Conservation (phyloP, 495 filamentous ascomycete genomes). For the Neurospora sp. region DNA sequence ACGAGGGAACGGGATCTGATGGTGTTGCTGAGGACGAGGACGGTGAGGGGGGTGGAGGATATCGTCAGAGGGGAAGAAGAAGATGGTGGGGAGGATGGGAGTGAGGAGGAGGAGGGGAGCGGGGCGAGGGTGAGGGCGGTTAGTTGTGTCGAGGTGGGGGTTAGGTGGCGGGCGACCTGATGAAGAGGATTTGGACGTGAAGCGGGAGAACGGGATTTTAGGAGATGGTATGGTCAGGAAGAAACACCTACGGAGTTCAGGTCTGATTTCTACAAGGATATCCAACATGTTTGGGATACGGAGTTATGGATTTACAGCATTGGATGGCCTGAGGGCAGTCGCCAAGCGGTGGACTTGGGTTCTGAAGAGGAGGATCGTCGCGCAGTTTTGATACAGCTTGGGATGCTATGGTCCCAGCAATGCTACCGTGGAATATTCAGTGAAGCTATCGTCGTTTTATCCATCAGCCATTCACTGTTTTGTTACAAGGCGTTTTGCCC, state of each 20-base stretch:
- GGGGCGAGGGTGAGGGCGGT: slow-evolving; percentile 52
- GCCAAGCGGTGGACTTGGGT: not conserved
- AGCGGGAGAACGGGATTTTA: not conserved
- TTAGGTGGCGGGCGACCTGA: slow-evolving; percentile 8
- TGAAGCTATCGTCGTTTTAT: not conserved
- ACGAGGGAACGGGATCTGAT: slow-evolving; percentile 45
- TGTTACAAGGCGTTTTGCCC: not conserved
- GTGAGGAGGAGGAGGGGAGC: slow-evolving; percentile 36
- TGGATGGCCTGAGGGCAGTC: too few species aligned
- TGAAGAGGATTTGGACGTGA: not conserved
- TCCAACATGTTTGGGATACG: not conserved
- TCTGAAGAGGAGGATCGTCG: not conserved
- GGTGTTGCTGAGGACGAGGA: slow-evolving; percentile 52
- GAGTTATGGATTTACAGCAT: not conserved
- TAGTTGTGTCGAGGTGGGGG: slow-evolving; percentile 22
- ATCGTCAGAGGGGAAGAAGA: slow-evolving; percentile 38
- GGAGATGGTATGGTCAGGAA: not conserved
- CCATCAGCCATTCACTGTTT: not conserved
- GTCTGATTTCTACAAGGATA: not conserved
- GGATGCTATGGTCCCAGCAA: not conserved
- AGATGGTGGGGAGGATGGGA: slow-evolving; percentile 35
- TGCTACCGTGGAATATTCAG: not conserved
- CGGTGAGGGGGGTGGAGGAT: slow-evolving; percentile 63
- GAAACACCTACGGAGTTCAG: not conserved
- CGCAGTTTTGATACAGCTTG: not conserved